Evolutionary conservation across 1,139 yeast species (phyloP).

Genomic region (Suhomyces choctaworum): DNA sequence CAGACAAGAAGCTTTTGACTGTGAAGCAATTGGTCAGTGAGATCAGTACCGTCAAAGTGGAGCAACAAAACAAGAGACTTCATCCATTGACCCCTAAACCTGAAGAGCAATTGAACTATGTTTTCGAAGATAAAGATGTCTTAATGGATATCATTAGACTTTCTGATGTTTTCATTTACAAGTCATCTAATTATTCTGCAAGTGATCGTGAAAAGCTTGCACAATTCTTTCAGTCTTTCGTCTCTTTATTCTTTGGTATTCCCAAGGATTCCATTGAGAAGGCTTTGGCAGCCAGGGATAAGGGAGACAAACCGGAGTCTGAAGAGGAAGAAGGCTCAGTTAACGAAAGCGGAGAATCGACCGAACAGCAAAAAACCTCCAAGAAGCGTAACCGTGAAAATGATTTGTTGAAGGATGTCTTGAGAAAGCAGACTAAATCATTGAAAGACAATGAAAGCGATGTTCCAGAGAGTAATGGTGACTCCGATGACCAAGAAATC

Average conservation of each 20-base stretch:
- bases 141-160: constrained; percentile 73
- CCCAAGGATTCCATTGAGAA: constrained; percentile 33
- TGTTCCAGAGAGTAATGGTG: constrained; percentile 32
- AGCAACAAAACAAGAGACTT: constrained; percentile 72
- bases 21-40: constrained; percentile 89
- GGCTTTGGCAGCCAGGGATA: constrained; percentile 25
- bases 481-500: constrained; percentile 36
- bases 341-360: constrained; percentile 11
- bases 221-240: constrained; percentile 69
- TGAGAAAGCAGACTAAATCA: constrained; percentile 62
- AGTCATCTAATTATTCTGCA: constrained; percentile 72
- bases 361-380: constrained; percentile 18
- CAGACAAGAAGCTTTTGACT: constrained; percentile 88
- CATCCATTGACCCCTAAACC: constrained; percentile 88
- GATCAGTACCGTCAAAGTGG: constrained; percentile 87
- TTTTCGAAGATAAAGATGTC: constrained; percentile 65
- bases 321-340: constrained; percentile 15
- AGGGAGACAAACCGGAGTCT: constrained; percentile 15
- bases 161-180: constrained; percentile 67
- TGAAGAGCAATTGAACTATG: constrained; percentile 73
- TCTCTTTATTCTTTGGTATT: constrained; percentile 67
- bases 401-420: constrained; percentile 72
- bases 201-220: constrained; percentile 79
- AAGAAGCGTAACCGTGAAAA: constrained; percentile 60
- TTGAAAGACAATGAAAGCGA: constrained; percentile 39